Conservation (phyloP, 163 green algal species). For the Scenedesmus sp. region DNA sequence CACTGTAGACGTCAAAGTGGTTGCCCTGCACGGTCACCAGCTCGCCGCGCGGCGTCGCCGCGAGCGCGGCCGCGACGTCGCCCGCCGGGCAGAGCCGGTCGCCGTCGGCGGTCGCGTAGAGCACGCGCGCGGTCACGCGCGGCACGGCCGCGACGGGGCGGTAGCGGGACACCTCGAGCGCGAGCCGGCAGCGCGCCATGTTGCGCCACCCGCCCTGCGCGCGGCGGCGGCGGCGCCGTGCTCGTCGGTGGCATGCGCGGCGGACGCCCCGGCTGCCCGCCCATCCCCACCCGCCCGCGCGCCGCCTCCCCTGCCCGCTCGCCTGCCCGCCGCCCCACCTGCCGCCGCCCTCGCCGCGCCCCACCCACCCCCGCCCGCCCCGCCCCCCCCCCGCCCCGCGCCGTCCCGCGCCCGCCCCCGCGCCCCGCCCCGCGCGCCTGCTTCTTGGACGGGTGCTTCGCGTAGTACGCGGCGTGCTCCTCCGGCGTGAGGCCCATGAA, state of each 20-base stretch:
- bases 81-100: constrained; percentile 46
- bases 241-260: neutral
- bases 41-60: constrained; percentile 2
- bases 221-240: neutral
- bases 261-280: neutral
- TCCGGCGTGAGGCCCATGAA: constrained; percentile 52
- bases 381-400: too few relatives aligned
- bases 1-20: constrained; percentile 45
- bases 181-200: constrained; percentile 25
- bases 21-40: constrained; percentile 10
- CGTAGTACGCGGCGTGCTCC: constrained; percentile 50
- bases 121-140: constrained; percentile 45
- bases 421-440: constrained; percentile 28
- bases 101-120: constrained; percentile 41
- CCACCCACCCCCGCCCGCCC: too few relatives aligned
- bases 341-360: too few relatives aligned
- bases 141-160: constrained; percentile 32
- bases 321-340: too few relatives aligned
- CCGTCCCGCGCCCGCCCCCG: too few relatives aligned
- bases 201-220: constrained; percentile 55
- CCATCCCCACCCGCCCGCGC: too few relatives aligned
- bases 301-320: too few relatives aligned
- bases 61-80: constrained; percentile 6
- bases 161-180: constrained; percentile 45
- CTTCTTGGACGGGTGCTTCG: constrained; percentile 56